A percentile compares a stretch with the other conserved stretches of the same genome.
phyloP scores from a whole-genome alignment of 225 moss, liverwort and hornwort genomes.

The Antitrichia curtipendula region DNA sequence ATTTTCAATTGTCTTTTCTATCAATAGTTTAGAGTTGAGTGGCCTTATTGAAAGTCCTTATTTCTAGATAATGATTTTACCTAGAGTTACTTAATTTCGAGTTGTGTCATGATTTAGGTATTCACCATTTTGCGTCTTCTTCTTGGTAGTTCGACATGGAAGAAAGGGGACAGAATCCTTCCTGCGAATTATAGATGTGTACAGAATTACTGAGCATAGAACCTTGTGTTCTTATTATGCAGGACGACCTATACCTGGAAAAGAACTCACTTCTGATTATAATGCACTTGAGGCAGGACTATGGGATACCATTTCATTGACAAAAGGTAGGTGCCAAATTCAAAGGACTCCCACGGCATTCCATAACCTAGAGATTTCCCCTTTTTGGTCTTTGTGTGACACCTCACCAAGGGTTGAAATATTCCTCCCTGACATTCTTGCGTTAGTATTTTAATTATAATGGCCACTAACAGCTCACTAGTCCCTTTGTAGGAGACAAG shows the following conservation, averaged over 20 bases:
- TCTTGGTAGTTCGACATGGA: not conserved
- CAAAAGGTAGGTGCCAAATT: conserved; percentile 43
- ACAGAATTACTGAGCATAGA: not conserved
- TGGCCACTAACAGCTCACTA: not conserved
- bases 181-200: not conserved
- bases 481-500: not conserved
- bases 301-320: conserved; percentile 74
- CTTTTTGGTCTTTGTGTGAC: not conserved
- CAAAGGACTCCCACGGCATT: not conserved
- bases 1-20: not conserved
- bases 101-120: not conserved
- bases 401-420: not conserved
- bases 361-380: not conserved
- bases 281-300: conserved; percentile 94
- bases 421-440: not conserved
- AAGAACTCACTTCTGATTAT: conserved; percentile 75
- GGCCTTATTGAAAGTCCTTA: not conserved
- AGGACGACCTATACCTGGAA: conserved; percentile 77
- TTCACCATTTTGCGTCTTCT: not conserved
- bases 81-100: not conserved
- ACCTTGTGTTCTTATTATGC: not conserved
- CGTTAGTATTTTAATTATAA: not conserved
- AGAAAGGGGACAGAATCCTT: not conserved
- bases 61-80: not conserved
- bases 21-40: not conserved